These are phyloP conservation scores for Phytomonas sp. DNA, from an alignment of 208 protist species.

Conservation along the genomic window DNA sequence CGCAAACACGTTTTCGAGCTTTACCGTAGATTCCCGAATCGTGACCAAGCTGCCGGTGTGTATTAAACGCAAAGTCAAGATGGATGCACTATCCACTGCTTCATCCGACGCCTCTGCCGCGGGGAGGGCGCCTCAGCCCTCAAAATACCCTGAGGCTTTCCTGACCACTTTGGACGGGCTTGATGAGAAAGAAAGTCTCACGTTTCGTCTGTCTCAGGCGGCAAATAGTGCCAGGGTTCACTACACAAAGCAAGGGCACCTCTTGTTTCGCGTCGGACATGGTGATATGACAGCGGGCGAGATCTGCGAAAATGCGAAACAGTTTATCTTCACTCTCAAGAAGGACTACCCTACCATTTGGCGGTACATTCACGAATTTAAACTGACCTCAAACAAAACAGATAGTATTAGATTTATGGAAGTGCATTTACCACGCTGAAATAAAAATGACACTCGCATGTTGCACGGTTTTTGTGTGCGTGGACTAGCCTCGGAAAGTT, in stretches of 20 bases:
- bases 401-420: conserved; percentile 86
- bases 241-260: conserved; percentile 29
- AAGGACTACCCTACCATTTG: conserved; percentile 72
- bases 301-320: conserved; percentile 80
- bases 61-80: conserved; percentile 16
- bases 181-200: conserved; percentile 42
- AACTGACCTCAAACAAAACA: conserved; percentile 57
- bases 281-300: conserved; percentile 80
- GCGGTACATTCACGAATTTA: conserved; percentile 78
- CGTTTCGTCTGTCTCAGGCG: conserved; percentile 63
- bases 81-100: not conserved
- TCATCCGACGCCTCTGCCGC: not conserved
- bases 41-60: conserved; percentile 42
- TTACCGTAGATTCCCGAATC: conserved; percentile 73
- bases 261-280: conserved; percentile 69
- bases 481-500: conserved; percentile 2
- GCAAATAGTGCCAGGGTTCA: conserved; percentile 32
- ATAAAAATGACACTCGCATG: not conserved
- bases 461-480: not conserved
- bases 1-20: conserved; percentile 66
- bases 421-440: conserved; percentile 56
- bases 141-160: conserved; percentile 19
- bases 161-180: conserved; percentile 51
- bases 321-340: conserved; percentile 61
- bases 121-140: not conserved